Evolutionary conservation across 768 basidiomycete genomes (phyloP), one percentile per base, ranked within the genome.

Genomic region (Pleurotus tuber-regium): DNA sequence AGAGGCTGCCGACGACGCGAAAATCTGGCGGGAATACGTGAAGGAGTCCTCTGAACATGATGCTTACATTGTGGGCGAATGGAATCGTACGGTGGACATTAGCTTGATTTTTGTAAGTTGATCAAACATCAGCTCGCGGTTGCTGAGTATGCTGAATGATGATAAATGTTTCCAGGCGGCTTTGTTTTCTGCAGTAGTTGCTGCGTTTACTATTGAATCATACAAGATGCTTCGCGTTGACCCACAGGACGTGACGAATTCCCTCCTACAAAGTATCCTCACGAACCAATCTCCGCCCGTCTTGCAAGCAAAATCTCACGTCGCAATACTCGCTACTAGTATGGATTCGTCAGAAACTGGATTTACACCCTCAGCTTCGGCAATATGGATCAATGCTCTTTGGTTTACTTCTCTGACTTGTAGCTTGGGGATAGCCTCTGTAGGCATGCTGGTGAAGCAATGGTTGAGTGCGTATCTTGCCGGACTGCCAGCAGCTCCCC

Each of bases 371-470:
- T 50, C 52, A 11, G 14, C 51, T 3, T 51, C 52, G 3, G 52
- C 52, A 24, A 23, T 60, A 19, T 59, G 59, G 54, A 44, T 61
- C 8, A 61, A 61, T 47, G 57, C 51, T 12, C 43, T 60, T 4
- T 60, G 57, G 57, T 59, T 60, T 53, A 43, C 53, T 18, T 54
- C 51, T 16, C 43, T 60, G 24, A 36, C 50, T 18, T 54, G 57
- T 41, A 58, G 57, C 40, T 46, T 60, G 16, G 54, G 43, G 10
- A 52, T 55, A 24, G 53, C 57, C 24, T 35, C 54, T 11, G 23
- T 54, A n/a, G 58, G 52, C 9, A 56, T 59, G 49, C 44, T 60
- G 21, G 53, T 53, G 25, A 60, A 60, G 50, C 59, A 60, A 33
- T 60, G 54, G 59, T 36, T 52, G 21, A 52, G 49, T 50, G 41